These are phyloP conservation scores for Anthoceros angustus DNA, from an alignment of 225 moss, liverwort and hornwort species.

Conservation along the genomic window DNA sequence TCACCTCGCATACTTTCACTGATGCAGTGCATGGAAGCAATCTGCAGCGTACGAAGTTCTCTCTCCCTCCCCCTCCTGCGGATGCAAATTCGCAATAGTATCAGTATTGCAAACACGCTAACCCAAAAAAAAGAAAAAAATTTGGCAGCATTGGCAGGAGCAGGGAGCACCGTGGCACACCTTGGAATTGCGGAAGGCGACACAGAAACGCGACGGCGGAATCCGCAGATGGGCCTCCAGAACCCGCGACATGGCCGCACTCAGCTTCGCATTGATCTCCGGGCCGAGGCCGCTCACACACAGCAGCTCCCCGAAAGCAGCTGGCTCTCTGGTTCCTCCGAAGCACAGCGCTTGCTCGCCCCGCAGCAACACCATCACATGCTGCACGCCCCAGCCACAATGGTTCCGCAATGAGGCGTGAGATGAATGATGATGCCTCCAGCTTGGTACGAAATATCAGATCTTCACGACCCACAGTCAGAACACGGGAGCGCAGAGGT, in stretches of 20 bases:
- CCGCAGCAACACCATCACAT: slow-evolving; percentile 4
- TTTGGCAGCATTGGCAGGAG: too few species aligned
- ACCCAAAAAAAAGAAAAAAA: too few species aligned
- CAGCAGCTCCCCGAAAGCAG: neutral
- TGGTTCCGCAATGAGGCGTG: too few species aligned
- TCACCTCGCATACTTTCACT: neutral
- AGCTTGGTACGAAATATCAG: neutral
- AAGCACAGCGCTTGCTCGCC: neutral
- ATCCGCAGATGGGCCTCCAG: neutral
- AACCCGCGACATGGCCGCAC: neutral
- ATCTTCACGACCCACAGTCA: neutral
- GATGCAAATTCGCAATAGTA: neutral
- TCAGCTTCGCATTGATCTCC: neutral
- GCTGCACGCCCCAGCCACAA: neutral
- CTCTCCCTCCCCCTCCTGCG: neutral
- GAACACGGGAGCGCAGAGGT: neutral
- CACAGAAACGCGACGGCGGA: neutral
- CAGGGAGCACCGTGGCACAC: neutral
- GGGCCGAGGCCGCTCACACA: neutral
- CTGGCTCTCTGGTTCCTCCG: neutral
- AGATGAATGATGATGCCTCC: neutral
- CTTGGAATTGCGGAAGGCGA: neutral
- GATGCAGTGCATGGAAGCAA: slow-evolving; percentile 1
- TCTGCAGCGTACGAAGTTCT: neutral
- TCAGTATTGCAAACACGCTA: neutral